Percentiles rank a stretch among this genome's conserved stretches.
Evolutionary conservation across 768 basidiomycete genomes (phyloP).

Genomic region (Pleurotus tuber-regium): DNA sequence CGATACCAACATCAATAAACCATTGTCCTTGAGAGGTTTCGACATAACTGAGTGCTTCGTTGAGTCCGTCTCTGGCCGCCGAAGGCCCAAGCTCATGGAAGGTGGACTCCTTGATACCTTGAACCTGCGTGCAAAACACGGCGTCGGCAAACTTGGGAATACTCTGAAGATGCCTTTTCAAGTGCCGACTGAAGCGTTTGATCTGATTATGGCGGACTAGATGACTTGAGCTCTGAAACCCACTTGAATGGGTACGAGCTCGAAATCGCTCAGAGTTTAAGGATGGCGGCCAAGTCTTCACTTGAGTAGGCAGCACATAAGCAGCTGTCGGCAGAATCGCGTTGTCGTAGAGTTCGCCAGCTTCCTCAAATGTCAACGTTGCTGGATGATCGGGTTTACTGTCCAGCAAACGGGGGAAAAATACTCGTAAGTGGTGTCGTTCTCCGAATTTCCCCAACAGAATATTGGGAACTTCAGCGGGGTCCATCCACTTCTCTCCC

Average conservation of each 20-base stretch:
- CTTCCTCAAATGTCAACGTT: not conserved
- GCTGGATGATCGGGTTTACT: not conserved
- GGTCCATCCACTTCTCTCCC: not conserved
- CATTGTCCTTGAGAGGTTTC: conserved; percentile 1
- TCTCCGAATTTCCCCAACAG: not conserved
- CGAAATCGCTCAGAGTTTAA: not conserved
- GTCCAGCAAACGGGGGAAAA: not conserved
- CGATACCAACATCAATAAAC: conserved; percentile 4
- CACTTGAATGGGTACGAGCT: not conserved
- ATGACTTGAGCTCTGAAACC: not conserved
- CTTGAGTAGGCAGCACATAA: not conserved
- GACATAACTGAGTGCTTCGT: not conserved
- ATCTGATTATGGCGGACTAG: not conserved
- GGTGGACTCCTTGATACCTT: not conserved
- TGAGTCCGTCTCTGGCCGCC: not conserved
- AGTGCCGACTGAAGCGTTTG: not conserved
- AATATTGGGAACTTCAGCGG: not conserved
- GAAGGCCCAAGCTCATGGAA: not conserved
- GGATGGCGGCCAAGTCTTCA: not conserved
- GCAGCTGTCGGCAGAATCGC: not conserved
- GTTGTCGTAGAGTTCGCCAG: not conserved
- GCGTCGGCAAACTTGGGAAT: not conserved
- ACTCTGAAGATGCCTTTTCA: not conserved
- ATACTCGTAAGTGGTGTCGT: not conserved
- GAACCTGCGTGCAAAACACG: not conserved